Conservation (phyloP, 805 yeast species). For the Starmerella apicola region DNA sequence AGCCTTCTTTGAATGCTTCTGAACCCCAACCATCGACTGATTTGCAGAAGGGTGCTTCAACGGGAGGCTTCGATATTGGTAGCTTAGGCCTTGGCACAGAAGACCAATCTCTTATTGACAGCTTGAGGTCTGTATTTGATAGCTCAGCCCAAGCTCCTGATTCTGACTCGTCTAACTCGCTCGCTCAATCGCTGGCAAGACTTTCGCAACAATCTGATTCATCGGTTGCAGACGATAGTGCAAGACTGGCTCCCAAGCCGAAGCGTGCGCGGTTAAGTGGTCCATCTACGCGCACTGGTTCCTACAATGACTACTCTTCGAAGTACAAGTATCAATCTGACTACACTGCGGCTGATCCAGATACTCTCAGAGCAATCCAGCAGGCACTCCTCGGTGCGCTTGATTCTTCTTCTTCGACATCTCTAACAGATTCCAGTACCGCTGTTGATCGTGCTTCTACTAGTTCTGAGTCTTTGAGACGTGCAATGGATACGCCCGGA, state of each 20-base stretch:
- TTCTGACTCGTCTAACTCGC: neutral
- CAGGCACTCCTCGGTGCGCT: constrained; percentile 20
- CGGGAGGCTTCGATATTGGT: neutral
- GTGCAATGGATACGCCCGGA: neutral
- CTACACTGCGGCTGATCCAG: constrained; percentile 20
- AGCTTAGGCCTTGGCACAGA: constrained; percentile 8
- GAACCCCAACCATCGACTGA: no score
- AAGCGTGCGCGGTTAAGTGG: neutral
- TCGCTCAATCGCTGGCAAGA: neutral
- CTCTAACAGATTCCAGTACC: constrained; percentile 11
- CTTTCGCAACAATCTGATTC: no score
- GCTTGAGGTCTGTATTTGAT: constrained; percentile 8
- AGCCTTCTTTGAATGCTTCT: neutral
- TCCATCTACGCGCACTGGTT: neutral
- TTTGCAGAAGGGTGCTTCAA: no score
- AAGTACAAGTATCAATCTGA: constrained; percentile 3
- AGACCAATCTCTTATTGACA: constrained; percentile 13
- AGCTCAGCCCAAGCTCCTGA: neutral
- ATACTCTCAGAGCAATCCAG: constrained; percentile 23
- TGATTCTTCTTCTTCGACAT: constrained; percentile 11
- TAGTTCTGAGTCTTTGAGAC: neutral
- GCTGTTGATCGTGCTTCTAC: neutral
- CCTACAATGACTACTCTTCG: neutral
- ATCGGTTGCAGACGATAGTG: no score
- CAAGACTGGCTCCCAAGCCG: neutral